A percentile compares a stretch with the other conserved stretches of the same genome.
phyloP scores from a whole-genome alignment of 2,329 filamentous ascomycete genomes.

The Colletotrichum horii region DNA sequence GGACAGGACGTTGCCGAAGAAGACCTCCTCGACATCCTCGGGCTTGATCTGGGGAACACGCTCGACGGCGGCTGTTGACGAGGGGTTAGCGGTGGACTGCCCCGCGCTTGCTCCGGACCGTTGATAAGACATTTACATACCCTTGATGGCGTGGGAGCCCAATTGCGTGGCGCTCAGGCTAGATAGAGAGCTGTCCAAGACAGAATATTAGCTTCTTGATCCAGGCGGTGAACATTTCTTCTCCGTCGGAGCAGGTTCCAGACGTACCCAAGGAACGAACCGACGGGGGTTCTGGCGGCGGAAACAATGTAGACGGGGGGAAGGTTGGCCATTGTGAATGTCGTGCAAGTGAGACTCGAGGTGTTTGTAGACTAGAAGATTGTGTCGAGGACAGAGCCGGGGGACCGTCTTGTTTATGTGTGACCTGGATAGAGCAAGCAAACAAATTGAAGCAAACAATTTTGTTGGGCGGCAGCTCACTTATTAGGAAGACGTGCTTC shows the following conservation, averaged over 20 bases:
- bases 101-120: background rate
- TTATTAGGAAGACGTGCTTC: slow-evolving; percentile 9
- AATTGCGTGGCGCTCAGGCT: slow-evolving; percentile 86
- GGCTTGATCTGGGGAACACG: slow-evolving; percentile 86
- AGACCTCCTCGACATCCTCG: slow-evolving; percentile 92
- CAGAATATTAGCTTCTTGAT: background rate
- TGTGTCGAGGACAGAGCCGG: background rate
- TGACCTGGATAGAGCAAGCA: background rate
- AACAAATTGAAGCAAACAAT: background rate
- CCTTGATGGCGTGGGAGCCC: slow-evolving; percentile 90
- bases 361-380: background rate
- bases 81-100: slow-evolving; percentile 9
- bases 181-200: slow-evolving; percentile 74
- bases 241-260: background rate
- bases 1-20: slow-evolving; percentile 97
- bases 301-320: slow-evolving; percentile 97
- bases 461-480: slow-evolving; percentile 14
- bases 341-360: background rate
- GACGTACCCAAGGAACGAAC: slow-evolving; percentile 87
- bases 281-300: slow-evolving; percentile 86
- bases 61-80: slow-evolving; percentile 72
- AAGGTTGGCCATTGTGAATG: slow-evolving; percentile 72
- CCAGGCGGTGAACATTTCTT: slow-evolving; percentile 12
- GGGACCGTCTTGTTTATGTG: background rate
- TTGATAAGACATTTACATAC: slow-evolving; percentile 50